phyloP scores from a whole-genome alignment of 2,329 filamentous ascomycete genomes.

The Teratosphaeria gauchensis region DNA sequence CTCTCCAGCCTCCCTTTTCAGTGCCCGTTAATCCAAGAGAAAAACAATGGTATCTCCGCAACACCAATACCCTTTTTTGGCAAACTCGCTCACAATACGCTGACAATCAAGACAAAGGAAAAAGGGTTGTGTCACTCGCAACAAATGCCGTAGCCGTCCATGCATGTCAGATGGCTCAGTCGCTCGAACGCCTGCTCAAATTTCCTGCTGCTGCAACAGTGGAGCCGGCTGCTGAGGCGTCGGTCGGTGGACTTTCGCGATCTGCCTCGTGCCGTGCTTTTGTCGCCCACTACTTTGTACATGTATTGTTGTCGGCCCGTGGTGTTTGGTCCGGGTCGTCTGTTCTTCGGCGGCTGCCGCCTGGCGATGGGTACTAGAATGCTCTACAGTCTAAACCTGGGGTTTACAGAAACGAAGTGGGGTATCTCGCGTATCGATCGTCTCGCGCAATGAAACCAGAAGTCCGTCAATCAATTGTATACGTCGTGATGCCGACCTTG shows the following conservation, averaged over 20 bases:
- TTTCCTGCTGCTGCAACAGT: not conserved
- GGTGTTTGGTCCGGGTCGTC: not conserved
- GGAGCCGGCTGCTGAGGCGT: not conserved
- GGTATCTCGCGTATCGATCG: constrained; percentile 4
- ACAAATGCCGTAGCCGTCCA: not conserved
- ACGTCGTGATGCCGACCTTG: not conserved
- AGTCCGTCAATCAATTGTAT: not conserved
- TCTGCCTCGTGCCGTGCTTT: not conserved
- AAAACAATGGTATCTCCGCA: not conserved
- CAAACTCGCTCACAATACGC: not conserved
- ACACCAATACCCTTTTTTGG: not conserved
- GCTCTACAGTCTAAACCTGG: constrained; percentile 7
- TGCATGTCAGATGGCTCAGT: not conserved
- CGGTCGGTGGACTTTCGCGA: not conserved
- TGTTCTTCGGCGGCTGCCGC: not conserved
- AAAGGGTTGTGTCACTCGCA: not conserved
- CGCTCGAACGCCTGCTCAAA: not conserved
- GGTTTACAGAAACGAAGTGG: constrained; percentile 5
- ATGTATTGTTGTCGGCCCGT: not conserved
- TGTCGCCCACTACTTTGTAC: not conserved
- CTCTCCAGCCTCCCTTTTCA: not conserved
- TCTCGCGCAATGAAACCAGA: not conserved
- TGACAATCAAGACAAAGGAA: not conserved
- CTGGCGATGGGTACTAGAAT: not conserved
- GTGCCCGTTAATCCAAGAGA: not conserved